Evolutionary conservation across 2,329 filamentous ascomycete genomes (phyloP).

Genomic region (Drechslerella dactyloides): DNA sequence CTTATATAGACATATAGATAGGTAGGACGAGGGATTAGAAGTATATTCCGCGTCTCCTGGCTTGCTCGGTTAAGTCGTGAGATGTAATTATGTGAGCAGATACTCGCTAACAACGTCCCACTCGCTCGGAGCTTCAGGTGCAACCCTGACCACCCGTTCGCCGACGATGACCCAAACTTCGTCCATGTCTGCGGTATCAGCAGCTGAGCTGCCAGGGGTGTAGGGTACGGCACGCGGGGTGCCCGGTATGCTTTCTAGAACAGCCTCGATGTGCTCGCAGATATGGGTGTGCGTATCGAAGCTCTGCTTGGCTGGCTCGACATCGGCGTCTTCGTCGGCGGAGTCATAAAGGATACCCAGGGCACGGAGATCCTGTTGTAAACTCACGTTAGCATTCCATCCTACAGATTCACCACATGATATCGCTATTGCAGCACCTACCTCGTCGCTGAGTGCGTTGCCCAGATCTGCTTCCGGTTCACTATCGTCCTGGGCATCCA

Average conservation of each 20-base stretch:
- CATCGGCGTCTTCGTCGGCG: conserved; percentile 17
- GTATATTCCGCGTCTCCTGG: neutral
- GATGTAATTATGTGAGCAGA: neutral
- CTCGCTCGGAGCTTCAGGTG: conserved; percentile 24
- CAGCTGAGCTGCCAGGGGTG: neutral
- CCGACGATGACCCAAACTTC: conserved; percentile 35
- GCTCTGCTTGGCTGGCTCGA: neutral
- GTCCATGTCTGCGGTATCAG: conserved; percentile 14
- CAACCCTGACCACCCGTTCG: neutral
- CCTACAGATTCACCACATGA: neutral
- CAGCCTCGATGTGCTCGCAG: neutral
- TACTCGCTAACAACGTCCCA: conserved; percentile 50
- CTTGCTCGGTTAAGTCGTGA: neutral
- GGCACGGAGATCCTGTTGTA: conserved; percentile 22
- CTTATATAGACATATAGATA: neutral
- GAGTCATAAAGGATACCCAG: conserved; percentile 40
- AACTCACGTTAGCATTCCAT: conserved; percentile 4
- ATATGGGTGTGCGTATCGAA: no score
- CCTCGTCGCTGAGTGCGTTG: conserved; percentile 30
- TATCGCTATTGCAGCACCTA: neutral
- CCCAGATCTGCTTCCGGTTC: neutral
- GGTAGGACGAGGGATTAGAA: neutral
- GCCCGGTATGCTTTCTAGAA: neutral
- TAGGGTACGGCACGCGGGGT: conserved; percentile 1
- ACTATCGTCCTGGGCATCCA: neutral